These are phyloP conservation scores for Venturiaceae sp. DNA, from an alignment of 2,329 filamentous ascomycete species.

Conservation along the genomic window DNA sequence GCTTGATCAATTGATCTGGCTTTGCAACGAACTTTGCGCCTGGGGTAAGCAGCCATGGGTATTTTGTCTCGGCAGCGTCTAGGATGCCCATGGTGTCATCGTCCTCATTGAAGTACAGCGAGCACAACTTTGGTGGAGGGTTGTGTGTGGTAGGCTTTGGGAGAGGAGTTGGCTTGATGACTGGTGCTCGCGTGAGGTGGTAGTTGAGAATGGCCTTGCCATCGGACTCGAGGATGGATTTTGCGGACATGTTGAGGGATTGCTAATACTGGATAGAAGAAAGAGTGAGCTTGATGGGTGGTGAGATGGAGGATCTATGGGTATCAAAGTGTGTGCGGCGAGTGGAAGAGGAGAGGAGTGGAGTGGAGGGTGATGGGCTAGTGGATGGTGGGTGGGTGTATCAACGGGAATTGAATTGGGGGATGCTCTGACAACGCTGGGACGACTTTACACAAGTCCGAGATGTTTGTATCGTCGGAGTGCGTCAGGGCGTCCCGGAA, in stretches of 20 bases:
- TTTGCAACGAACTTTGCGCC: slow-evolving; percentile 95
- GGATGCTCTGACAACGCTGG: no score
- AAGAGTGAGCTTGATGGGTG: slow-evolving; percentile 16
- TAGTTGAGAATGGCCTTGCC: slow-evolving; percentile 99
- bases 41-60: slow-evolving; percentile 82
- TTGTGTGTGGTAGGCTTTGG: slow-evolving; percentile 81
- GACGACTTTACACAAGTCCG: neutral
- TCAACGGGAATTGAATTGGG: neutral
- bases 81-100: slow-evolving; percentile 74
- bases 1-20: slow-evolving; percentile 99
- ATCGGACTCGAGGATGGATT: slow-evolving; percentile 97
- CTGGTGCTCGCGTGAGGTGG: slow-evolving; percentile 92
- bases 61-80: slow-evolving; percentile 90
- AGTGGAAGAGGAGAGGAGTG: neutral
- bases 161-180: slow-evolving; percentile 97
- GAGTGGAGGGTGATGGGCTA: no score
- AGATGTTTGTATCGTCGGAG: neutral
- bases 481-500: neutral
- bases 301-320: slow-evolving; percentile 8
- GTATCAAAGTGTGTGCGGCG: neutral
- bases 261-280: slow-evolving; percentile 13
- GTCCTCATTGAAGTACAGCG: slow-evolving; percentile 87
- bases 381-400: neutral
- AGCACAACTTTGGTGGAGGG: slow-evolving; percentile 79
- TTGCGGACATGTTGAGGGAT: slow-evolving; percentile 68